Base-by-base conservation (phyloP, 352 stramenopile genomes). In the Phytophthora chlamydospora region DNA sequence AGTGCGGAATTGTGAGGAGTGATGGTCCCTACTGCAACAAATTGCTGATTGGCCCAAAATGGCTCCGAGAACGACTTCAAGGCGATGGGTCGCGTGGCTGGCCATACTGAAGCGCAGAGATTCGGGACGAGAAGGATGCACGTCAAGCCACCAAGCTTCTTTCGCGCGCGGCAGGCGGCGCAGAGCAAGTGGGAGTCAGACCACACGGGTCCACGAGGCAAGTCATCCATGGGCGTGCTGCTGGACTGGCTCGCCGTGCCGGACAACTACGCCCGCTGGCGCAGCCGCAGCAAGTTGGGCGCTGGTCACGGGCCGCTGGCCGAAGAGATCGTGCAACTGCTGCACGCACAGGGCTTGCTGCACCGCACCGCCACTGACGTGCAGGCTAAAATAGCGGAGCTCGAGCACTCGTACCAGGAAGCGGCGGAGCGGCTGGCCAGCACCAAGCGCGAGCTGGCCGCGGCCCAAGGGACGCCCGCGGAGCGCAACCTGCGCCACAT, bases 151-250 rank as follows among this genome's bases (percentile, higher is more conserved):
- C 51, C 58, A 38, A 57, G 44, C 40, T 72, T 72, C 63, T 59
- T 72, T 34, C 63, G 64, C 1, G 41, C 58, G 58, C 64, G 64
- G 34, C 58, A 50, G 55, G 43, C 63, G 29, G 11, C 45, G 46
- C 40, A 42, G 13, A 50, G 36, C 31, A 63, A 59, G 21, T 80
- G 71, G 71, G 48, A 60, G 14, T 61, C 59, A 16, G 71, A 80
- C 52, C 62, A 75, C 56, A 35, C 54, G 29, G 54, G 40, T 1
- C n/a, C 33, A 1, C 59, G 65, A 9, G 60, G 72, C 10, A 77
- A 78, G 53, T 81, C 73, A 2, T 85, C 76, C 19, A 78, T 85
- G 59, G 68, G 68, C 10, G 61, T 86, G n/a, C 35, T 86, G 29
- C 61, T 86, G 31, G 74, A 78, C 35, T 86, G 76, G 76, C 58